Evolutionary conservation across 345 rosid genomes (phyloP).

Genomic region (Eucalyptus decipiens): DNA sequence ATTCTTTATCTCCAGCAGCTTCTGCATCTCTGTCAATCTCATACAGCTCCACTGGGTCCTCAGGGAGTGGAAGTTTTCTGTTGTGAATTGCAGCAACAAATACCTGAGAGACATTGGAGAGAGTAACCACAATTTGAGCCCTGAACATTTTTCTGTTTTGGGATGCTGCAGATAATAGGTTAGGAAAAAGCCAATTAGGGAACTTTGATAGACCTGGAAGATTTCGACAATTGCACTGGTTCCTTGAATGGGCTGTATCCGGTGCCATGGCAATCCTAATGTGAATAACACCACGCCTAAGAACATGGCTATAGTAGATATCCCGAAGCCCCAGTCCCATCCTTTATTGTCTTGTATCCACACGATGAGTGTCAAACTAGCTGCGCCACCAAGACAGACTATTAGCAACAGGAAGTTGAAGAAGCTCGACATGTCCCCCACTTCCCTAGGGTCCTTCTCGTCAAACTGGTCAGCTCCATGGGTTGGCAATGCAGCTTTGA

Average conservation of each 20-base stretch:
- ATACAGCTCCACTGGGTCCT: slow-evolving; percentile 25
- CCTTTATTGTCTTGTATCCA: slow-evolving; percentile 51
- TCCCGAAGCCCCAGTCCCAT: slow-evolving; percentile 44
- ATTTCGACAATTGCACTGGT: slow-evolving; percentile 27
- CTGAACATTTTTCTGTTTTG: neutral
- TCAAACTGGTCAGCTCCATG: slow-evolving; percentile 61
- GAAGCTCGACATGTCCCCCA: slow-evolving; percentile 37
- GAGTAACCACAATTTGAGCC: neutral
- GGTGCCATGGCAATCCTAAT: slow-evolving; percentile 24
- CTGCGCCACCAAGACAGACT: slow-evolving; percentile 21
- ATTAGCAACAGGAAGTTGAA: slow-evolving; percentile 33
- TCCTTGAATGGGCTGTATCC: slow-evolving; percentile 23
- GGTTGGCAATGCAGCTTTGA: slow-evolving; percentile 37
- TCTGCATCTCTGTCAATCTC: slow-evolving; percentile 29
- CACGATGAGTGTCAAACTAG: slow-evolving; percentile 30
- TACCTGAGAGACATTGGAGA: slow-evolving; percentile 10
- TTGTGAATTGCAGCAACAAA: slow-evolving; percentile 37
- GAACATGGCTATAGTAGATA: slow-evolving; percentile 15
- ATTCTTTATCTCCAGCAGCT: slow-evolving; percentile 19
- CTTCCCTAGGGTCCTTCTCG: slow-evolving; percentile 34
- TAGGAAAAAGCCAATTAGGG: neutral
- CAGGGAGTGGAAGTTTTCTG: slow-evolving; percentile 36
- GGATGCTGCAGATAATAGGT: neutral
- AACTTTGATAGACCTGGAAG: slow-evolving; percentile 15
- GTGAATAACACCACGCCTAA: slow-evolving; percentile 11